These are phyloP conservation scores for Dendrostoma leiphaemia DNA, from an alignment of 2,329 filamentous ascomycete species.

Conservation along the genomic window DNA sequence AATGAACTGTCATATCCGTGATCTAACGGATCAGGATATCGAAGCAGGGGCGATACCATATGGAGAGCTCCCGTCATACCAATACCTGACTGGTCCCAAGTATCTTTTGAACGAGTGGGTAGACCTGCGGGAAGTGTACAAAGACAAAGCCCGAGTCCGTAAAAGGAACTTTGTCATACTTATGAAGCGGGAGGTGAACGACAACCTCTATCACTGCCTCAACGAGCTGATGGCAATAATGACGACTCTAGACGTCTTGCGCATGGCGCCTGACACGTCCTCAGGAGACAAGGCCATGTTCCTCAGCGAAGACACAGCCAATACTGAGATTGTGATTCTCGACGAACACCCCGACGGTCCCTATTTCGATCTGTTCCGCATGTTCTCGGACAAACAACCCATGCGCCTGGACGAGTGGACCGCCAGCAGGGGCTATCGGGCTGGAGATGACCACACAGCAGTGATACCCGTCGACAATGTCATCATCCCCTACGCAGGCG, in stretches of 20 bases:
- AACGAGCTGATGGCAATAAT: constrained; percentile 27
- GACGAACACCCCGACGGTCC: constrained; percentile 25
- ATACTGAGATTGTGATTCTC: constrained; percentile 26
- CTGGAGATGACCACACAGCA: too few relatives aligned
- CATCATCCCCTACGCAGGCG: constrained; percentile 38
- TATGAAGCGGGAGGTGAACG: constrained; percentile 26
- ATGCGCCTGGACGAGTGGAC: constrained; percentile 28
- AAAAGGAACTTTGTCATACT: constrained; percentile 21
- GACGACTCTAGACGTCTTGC: constrained; percentile 27
- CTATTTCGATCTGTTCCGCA: constrained; percentile 25
- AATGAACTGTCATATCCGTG: neutral
- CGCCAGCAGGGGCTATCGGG: too few relatives aligned
- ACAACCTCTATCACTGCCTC: constrained; percentile 27
- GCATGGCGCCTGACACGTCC: constrained; percentile 16
- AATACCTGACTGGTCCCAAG: neutral
- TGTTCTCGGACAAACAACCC: constrained; percentile 31
- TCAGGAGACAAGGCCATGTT: constrained; percentile 3
- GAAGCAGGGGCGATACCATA: neutral
- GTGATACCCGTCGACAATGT: constrained; percentile 28
- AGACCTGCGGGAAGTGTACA: neutral
- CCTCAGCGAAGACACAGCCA: neutral
- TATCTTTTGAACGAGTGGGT: neutral
- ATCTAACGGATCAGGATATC: neutral
- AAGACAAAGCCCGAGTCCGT: too few relatives aligned
- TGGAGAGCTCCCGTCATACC: neutral